phyloP scores from a whole-genome alignment of 2,329 filamentous ascomycete genomes.

The Boeremia exigua region DNA sequence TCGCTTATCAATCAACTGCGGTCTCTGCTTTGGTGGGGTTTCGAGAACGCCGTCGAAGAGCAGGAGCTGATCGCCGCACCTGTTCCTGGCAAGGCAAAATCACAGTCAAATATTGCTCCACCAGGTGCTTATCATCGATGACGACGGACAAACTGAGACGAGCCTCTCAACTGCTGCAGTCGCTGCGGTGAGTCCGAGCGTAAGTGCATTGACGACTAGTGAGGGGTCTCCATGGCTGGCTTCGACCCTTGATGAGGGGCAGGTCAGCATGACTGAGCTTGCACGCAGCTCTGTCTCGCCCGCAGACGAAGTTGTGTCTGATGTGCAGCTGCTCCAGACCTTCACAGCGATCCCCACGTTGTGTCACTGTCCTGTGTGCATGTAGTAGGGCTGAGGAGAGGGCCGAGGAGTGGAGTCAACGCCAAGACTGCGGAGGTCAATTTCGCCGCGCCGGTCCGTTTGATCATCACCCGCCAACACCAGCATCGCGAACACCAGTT shows the following conservation, averaged over 20 bases:
- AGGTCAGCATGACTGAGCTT: conserved; percentile 7
- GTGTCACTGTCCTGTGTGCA: background rate
- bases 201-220: background rate
- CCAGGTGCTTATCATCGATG: background rate
- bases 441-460: conserved; percentile 15
- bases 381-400: conserved; percentile 24
- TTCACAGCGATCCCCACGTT: conserved; percentile 5
- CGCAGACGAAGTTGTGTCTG: background rate
- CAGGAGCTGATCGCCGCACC: conserved; percentile 17
- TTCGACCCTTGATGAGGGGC: background rate
- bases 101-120: background rate
- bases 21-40: conserved; percentile 24
- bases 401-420: conserved; percentile 13
- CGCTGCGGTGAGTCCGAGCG: background rate
- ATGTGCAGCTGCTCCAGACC: background rate
- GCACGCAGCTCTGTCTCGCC: background rate
- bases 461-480: background rate
- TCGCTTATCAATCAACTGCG: conserved; percentile 30
- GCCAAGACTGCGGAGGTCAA: conserved; percentile 25
- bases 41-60: conserved; percentile 30
- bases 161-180: background rate
- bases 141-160: background rate
- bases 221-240: background rate
- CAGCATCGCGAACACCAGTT: background rate
- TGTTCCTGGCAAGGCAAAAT: conserved; percentile 27